phyloP scores from a whole-genome alignment of 2,329 filamentous ascomycete species.

The Ceratocystis destructans region DNA sequence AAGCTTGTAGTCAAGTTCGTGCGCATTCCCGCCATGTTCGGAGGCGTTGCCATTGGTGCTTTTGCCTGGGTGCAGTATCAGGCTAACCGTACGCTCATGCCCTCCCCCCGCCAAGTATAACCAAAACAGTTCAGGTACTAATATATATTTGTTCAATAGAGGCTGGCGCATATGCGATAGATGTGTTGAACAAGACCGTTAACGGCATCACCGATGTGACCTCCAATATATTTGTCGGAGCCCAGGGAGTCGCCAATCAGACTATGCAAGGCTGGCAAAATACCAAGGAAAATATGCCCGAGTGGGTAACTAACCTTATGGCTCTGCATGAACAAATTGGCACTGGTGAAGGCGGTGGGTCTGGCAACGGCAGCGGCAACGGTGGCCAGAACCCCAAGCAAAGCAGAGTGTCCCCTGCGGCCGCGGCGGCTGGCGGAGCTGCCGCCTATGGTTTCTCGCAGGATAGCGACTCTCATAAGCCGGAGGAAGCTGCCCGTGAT shows the following conservation, averaged over 20 bases:
- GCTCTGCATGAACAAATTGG: slow-evolving; percentile 46
- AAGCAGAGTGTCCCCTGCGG: slow-evolving; percentile 46
- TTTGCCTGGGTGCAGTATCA: slow-evolving; percentile 94
- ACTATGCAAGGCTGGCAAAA: slow-evolving; percentile 68
- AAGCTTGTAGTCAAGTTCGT: slow-evolving; percentile 83
- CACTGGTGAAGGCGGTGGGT: slow-evolving; percentile 38
- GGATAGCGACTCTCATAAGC: slow-evolving; percentile 53
- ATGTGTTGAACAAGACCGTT: slow-evolving; percentile 58
- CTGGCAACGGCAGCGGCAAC: slow-evolving; percentile 35
- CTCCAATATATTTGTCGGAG: slow-evolving; percentile 53
- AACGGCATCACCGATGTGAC: slow-evolving; percentile 59
- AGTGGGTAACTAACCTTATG: slow-evolving; percentile 69
- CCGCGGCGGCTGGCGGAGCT: slow-evolving; percentile 56
- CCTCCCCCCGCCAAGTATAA: background rate
- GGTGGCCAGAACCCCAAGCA: slow-evolving; percentile 42
- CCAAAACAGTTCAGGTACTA: too few species aligned
- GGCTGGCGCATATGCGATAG: slow-evolving; percentile 38
- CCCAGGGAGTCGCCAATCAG: slow-evolving; percentile 63
- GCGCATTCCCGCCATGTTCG: slow-evolving; percentile 80
- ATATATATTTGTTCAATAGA: slow-evolving; percentile 25
- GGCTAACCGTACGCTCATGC: slow-evolving; percentile 56
- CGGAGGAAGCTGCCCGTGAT: slow-evolving; percentile 60
- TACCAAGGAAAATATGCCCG: slow-evolving; percentile 59
- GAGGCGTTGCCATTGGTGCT: slow-evolving; percentile 72
- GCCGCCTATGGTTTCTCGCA: slow-evolving; percentile 57